These are phyloP conservation scores for Diaporthe citri DNA, from an alignment of 2,329 filamentous ascomycete species.

Conservation along the genomic window DNA sequence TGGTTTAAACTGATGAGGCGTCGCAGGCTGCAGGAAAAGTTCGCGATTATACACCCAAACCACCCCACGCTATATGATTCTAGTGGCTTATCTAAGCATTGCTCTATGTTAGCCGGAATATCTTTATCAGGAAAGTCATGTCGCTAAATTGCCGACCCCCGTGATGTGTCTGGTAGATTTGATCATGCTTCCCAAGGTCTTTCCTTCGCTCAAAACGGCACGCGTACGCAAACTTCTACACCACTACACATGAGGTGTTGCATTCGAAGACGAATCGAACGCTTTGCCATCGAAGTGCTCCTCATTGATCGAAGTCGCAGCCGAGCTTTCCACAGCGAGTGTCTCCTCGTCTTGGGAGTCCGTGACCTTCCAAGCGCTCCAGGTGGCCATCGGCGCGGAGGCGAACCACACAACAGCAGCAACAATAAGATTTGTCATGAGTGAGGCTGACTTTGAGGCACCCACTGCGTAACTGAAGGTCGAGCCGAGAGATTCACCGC, in stretches of 20 bases:
- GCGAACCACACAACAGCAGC: conserved; percentile 17
- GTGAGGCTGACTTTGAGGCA: conserved; percentile 7
- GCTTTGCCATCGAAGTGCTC: conserved; percentile 18
- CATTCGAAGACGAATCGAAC: background rate
- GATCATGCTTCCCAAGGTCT: background rate
- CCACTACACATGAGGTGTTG: background rate
- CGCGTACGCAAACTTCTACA: background rate
- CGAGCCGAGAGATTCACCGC: conserved; percentile 12
- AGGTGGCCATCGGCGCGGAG: conserved; percentile 12
- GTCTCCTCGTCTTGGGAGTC: conserved; percentile 25
- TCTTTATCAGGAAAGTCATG: background rate
- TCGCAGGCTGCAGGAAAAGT: too few relatives aligned
- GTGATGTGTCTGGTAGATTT: background rate
- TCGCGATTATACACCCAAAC: background rate
- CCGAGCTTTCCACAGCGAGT: background rate
- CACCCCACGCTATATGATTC: background rate
- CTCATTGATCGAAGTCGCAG: background rate
- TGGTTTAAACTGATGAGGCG: too few relatives aligned
- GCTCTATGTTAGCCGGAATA: background rate
- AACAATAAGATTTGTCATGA: conserved; percentile 29
- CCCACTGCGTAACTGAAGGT: conserved; percentile 22
- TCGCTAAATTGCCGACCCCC: too few relatives aligned
- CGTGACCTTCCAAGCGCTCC: conserved; percentile 20
- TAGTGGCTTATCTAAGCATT: background rate
- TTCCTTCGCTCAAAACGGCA: background rate